Evolutionary conservation across 306 rosid genomes (phyloP), one percentile per base, ranked within the genome.

Genomic region (Citrullus amarus): DNA sequence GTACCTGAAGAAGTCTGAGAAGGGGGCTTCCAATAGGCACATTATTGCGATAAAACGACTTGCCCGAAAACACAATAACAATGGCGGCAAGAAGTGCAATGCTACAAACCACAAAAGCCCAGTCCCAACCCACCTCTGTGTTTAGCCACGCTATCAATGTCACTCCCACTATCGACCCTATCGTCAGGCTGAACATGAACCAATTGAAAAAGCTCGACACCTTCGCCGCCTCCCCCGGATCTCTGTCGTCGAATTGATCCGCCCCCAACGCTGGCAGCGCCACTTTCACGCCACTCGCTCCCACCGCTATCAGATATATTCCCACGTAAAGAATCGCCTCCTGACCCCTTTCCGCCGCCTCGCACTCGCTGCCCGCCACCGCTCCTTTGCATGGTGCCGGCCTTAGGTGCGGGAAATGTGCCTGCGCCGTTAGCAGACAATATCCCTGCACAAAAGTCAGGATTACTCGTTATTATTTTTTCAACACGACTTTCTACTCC

Each of bases 141-240:
- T 89, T 81, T 8, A 86, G 83, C 98, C 97, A 93, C 17, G 78
- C 81, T 53, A 93, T 75, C 36, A 90, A 36, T 17, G 96, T 93
- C 30, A 93, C 91, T 13, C 97, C 93, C 60, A 89, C 7, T 4
- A 89, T 86, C 32, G 91, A 83, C 74, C 98, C 98, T 22, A 70
- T 58, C 39, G 90, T 90, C 51, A 91, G 87, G 79, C 97, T 93
- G 60, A 93, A 79, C 83, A 93, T 67, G 84, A 93, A 86, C 96
- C 96, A 93, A 80, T 91, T 91, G 86, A 93, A 93, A 78, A 88
- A 93, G 82, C 98, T 93, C 9, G 98, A 93, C 1, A 91, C 4
- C 62, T 86, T 84, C 18, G 86, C 36, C 10, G 90, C 90, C 62
- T 86, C 93, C 11, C 86, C 84, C 8, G 97, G 98, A 80, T 90